phyloP scores from a whole-genome alignment of 352 stramenopile genomes.

The Phytophthora uliginosa region DNA sequence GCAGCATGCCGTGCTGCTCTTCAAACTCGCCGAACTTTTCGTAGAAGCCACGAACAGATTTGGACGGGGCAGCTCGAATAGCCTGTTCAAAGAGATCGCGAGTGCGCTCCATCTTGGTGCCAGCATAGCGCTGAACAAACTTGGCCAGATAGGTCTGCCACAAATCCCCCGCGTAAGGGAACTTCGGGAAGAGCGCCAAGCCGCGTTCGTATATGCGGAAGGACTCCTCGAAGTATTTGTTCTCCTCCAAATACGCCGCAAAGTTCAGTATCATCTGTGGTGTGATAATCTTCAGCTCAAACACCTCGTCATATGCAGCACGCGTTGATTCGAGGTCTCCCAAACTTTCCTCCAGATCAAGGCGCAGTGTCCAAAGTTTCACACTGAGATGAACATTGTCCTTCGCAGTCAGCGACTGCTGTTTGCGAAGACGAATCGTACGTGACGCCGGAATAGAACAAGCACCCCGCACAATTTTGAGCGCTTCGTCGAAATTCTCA shows the following conservation, averaged over 20 bases:
- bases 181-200: constrained; percentile 86
- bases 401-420: constrained; percentile 59
- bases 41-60: constrained; percentile 90
- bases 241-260: constrained; percentile 96
- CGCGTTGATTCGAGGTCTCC: constrained; percentile 96
- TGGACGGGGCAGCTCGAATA: constrained; percentile 80
- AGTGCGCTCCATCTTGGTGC: constrained; percentile 97
- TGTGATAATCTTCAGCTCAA: constrained; percentile 98
- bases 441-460: constrained; percentile 68
- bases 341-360: constrained; percentile 99
- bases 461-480: constrained; percentile 89
- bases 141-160: constrained; percentile 97
- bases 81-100: constrained; percentile 98
- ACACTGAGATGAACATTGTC: constrained; percentile 93
- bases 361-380: constrained; percentile 97
- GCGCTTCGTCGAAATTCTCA: constrained; percentile 96
- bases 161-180: constrained; percentile 96
- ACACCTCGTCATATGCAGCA: constrained; percentile 95
- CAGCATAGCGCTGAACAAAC: constrained; percentile 97
- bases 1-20: constrained; percentile 96
- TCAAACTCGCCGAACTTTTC: constrained; percentile 96
- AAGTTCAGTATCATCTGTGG: constrained; percentile 98
- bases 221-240: constrained; percentile 98
- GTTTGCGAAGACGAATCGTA: constrained; percentile 63
- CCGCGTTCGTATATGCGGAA: constrained; percentile 96